Evolutionary conservation across 2,329 filamentous ascomycete genomes (phyloP), one percentile per base, ranked within the genome.

Genomic region (Colletotrichum salicis): DNA sequence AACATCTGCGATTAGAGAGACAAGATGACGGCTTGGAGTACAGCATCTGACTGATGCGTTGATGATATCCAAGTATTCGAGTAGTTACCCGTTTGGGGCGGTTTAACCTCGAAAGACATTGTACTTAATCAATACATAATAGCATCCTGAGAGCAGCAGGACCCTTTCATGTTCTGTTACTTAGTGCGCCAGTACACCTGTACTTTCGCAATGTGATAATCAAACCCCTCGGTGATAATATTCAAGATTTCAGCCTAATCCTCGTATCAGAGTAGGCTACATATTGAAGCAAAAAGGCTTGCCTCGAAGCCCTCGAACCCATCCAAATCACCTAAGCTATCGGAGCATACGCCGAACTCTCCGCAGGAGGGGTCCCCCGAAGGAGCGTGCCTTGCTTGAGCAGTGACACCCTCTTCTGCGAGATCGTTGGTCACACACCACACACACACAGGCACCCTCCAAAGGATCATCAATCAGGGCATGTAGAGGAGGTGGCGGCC

Each of bases 371-470:
- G 24, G 1, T 29, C n/a, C 12, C 29, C n/a, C 15, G 13, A 33
- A 59, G 22, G 31, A 60, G 19, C 8, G 31, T 57, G 11, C 52
- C 48, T 48, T 57, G 31, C 33, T 19, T 57, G 31, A 4, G 6
- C 15, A 19, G 35, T n/a, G 33, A n/a, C 51, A 68, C 51, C 59
- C 31, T 57, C 48, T 57, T 54, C 2, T 41, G 66, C 66, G 63
- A 64, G 66, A 69, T 64, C 54, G 66, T 37, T 37, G 60, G 56
- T 68, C 35, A 13, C 15, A 24, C 33, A 51, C 27, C 29, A 19
- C 8, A 22, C 19, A 22, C 29, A 56, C 27, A 56, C 8, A n/a
- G 29, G 29, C 59, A 22, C 15, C 45, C 29, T 29, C 0, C 6
- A 29, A 29, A 4, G 27, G 5, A 29, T 29, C 3, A 27, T 2